These are phyloP conservation scores for Rosa hybrid DNA, from an alignment of 331 rosid species.

Conservation along the genomic window DNA sequence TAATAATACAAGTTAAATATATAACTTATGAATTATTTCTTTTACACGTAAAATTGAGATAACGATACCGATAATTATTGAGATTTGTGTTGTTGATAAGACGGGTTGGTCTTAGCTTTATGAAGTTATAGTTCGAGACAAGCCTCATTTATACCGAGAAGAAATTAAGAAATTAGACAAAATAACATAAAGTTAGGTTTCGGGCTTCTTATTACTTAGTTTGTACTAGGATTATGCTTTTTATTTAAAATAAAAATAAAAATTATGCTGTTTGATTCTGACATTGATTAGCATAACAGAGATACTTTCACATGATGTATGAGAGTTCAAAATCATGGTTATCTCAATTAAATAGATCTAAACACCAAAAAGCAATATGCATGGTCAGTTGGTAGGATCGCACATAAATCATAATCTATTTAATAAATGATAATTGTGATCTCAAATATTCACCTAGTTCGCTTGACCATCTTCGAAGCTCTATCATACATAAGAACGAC, in stretches of 20 bases:
- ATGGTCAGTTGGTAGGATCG: background rate
- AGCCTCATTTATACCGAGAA: no score
- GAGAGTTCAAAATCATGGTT: background rate
- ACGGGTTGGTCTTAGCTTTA: background rate
- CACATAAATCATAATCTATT: background rate
- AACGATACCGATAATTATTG: no score
- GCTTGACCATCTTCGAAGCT: background rate
- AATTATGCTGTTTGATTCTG: background rate
- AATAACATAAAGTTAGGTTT: background rate
- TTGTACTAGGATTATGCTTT: background rate
- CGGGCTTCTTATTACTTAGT: background rate
- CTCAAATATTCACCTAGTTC: background rate
- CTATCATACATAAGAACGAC: background rate
- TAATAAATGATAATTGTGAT: background rate
- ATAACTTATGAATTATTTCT: no score
- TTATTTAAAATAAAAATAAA: no score
- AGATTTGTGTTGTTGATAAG: no score
- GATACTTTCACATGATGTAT: no score
- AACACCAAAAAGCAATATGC: background rate
- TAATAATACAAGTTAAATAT: no score
- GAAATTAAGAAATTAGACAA: no score
- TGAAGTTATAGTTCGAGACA: no score
- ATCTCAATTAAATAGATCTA: background rate
- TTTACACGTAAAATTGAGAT: background rate
- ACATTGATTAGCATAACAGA: background rate